phyloP scores from a whole-genome alignment of 1,139 yeast species.

The Blastobotrys proliferans region DNA sequence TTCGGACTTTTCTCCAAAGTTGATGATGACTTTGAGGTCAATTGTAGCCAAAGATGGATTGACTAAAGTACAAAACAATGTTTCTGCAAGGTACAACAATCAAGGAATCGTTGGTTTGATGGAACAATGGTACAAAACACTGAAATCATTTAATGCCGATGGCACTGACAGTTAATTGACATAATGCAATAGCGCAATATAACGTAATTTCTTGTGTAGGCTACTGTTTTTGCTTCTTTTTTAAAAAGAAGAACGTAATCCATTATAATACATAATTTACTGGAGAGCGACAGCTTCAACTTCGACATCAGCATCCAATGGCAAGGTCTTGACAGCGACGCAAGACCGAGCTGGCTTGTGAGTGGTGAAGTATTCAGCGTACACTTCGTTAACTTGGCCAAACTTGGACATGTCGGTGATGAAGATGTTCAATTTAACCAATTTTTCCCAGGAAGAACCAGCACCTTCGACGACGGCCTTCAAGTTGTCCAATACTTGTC shows the following conservation, averaged over 20 bases:
- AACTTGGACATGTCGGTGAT: slow-evolving; percentile 84
- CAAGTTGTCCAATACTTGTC: slow-evolving; percentile 77
- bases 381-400: slow-evolving; percentile 76
- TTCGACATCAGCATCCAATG: slow-evolving; percentile 37
- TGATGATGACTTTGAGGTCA: slow-evolving; percentile 52
- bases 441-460: slow-evolving; percentile 73
- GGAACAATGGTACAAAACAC: slow-evolving; percentile 48
- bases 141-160: slow-evolving; percentile 43
- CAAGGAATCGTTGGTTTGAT: slow-evolving; percentile 61
- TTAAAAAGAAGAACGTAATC: no score
- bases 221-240: not conserved
- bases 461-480: slow-evolving; percentile 73
- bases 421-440: slow-evolving; percentile 83
- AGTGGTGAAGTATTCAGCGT: slow-evolving; percentile 69
- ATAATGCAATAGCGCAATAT: not conserved
- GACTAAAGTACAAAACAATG: slow-evolving; percentile 68
- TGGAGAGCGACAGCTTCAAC: slow-evolving; percentile 16
- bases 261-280: slow-evolving; percentile 3
- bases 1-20: slow-evolving; percentile 73
- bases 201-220: not conserved
- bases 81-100: slow-evolving; percentile 68
- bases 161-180: slow-evolving; percentile 13
- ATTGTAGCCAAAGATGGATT: slow-evolving; percentile 74
- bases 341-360: slow-evolving; percentile 96
- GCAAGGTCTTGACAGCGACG: slow-evolving; percentile 85